phyloP scores from a whole-genome alignment of 1,284 basidiomycete genomes.

The Malassezia psittaci region DNA sequence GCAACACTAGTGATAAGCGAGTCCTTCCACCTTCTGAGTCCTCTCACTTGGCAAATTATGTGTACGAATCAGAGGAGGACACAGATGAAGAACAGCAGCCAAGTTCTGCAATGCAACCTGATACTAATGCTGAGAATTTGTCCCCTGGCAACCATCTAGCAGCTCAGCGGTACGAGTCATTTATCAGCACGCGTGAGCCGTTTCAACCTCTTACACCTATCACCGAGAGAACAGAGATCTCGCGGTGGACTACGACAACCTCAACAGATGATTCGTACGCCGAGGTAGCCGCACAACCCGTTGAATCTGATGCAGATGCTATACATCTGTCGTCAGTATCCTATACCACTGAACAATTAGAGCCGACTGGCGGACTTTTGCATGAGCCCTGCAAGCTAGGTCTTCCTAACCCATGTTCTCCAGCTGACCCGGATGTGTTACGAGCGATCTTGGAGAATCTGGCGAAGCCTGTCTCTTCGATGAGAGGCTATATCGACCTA shows the following conservation, averaged over 20 bases:
- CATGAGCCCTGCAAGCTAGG: conserved; percentile 1
- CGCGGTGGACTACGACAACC: conserved; percentile 23
- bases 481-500: conserved; percentile 60
- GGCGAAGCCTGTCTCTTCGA: conserved; percentile 54
- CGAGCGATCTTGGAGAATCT: conserved; percentile 58
- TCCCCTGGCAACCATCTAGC: too few species aligned
- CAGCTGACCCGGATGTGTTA: conserved; percentile 63
- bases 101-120: neutral
- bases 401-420: conserved; percentile 75
- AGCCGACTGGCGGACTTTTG: conserved; percentile 6
- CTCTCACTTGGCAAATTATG: neutral
- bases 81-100: conserved; percentile 3
- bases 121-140: neutral
- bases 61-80: conserved; percentile 6
- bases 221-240: conserved; percentile 38
- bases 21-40: neutral
- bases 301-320: neutral
- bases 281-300: neutral
- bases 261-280: neutral
- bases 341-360: neutral
- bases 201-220: conserved; percentile 38
- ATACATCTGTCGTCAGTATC: too few species aligned
- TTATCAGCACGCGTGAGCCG: conserved; percentile 17
- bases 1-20: neutral
- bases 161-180: neutral